Conservation (phyloP, 305 asterid species). For the Fraxinus paxiana region DNA sequence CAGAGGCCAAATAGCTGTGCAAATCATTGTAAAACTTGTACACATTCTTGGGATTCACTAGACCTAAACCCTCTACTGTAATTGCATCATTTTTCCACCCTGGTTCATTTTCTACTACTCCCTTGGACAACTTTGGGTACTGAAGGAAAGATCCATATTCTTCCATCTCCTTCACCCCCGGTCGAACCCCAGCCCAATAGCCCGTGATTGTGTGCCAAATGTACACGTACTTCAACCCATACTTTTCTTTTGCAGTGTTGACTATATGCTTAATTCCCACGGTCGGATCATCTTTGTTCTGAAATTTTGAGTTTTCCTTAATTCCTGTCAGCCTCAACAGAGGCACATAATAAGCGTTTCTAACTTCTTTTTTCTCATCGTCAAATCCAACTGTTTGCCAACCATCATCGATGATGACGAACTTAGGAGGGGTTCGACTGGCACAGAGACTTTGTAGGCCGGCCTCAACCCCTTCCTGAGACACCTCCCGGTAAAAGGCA, state of each 20-base stretch:
- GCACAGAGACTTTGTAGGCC: slow-evolving; percentile 39
- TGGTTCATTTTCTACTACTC: not conserved
- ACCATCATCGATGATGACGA: slow-evolving; percentile 29
- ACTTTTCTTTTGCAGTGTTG: slow-evolving; percentile 35
- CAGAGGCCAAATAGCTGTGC: slow-evolving; percentile 14
- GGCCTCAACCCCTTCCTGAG: slow-evolving; percentile 46
- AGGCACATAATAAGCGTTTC: not conserved
- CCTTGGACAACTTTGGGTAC: not conserved
- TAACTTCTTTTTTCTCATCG: not conserved
- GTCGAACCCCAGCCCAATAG: slow-evolving; percentile 14
- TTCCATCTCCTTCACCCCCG: not conserved
- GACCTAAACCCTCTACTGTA: slow-evolving; percentile 18
- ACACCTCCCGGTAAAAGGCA: slow-evolving; percentile 46
- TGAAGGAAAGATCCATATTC: not conserved
- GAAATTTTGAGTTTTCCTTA: slow-evolving; percentile 45
- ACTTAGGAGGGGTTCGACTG: slow-evolving; percentile 41
- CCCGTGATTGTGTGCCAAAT: slow-evolving; percentile 13
- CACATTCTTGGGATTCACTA: slow-evolving; percentile 21
- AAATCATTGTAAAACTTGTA: slow-evolving; percentile 23
- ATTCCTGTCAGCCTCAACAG: slow-evolving; percentile 38
- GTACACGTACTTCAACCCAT: slow-evolving; percentile 32
- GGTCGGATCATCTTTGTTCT: slow-evolving; percentile 28
- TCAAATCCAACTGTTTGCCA: slow-evolving; percentile 28
- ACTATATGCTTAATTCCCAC: slow-evolving; percentile 42
- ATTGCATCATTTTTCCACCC: not conserved